Evolutionary conservation across 2,329 filamentous ascomycete genomes (phyloP), one percentile per base, ranked within the genome.

Genomic region (Scytalidium sp.): DNA sequence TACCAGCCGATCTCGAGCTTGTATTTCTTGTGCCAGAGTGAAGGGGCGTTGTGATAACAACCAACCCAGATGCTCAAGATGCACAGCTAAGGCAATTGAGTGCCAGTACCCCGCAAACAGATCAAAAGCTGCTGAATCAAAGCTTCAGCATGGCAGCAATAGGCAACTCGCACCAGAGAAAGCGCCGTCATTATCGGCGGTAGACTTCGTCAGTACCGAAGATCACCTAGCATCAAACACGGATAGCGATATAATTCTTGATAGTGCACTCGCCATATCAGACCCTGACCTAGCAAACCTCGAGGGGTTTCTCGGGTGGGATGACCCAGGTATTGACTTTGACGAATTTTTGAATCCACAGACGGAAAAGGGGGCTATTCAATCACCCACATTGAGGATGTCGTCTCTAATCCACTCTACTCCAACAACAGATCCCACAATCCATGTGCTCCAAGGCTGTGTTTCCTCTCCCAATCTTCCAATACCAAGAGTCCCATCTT

Each of bases 1-100:
- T 41, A 52, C 52, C 19, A 49, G 43, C 43, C 60, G 66, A 11
- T 29, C 60, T 52, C 61, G 68, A 29, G 70, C 70, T 43, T 73
- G 70, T 56, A 47, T 66, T 17, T 56, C 61, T 29, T 73, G 71
- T 56, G 67, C 62, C 3, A 65, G 51, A 57, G 54, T 51, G 2
- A 73, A 73, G 57, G 56, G 60, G 13, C 66, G 67, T 22, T 73
- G 70, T 52, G 69, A 73, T 58, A 65, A 65, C 19, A 59, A 46
- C 43, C 58, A 55, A 42, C 70, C 70, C 2, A 32, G 54, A 57
- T 73, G 71, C 58, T 68, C 68, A 41, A 65, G 67, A 47, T 74
- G 71, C 51, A 55, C 53, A 43, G 51, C 50, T 40, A 71, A 66
- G 55, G 64, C 47, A 21, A 56, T 66, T 43, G 56, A 64, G 48